Evolutionary conservation across 2,329 filamentous ascomycete genomes (phyloP).

Genomic region (Fusarium avenaceum): DNA sequence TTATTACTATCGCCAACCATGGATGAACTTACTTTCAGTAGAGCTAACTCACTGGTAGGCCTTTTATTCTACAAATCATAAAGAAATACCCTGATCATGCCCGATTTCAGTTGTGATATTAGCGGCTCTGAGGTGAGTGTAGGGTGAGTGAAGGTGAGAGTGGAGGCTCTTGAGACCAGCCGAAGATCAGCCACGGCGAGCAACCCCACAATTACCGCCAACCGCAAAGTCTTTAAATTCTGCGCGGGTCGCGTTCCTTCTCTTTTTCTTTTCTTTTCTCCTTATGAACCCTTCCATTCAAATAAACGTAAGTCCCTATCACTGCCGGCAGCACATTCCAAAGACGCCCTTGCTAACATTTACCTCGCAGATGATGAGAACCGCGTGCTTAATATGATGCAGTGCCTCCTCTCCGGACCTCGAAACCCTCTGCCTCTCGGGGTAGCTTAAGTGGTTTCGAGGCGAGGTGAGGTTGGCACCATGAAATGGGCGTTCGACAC

Average conservation of each 20-base stretch:
- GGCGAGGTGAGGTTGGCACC: slow-evolving; percentile 74
- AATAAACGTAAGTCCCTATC: slow-evolving; percentile 81
- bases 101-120: no score
- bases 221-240: slow-evolving; percentile 55
- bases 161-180: slow-evolving; percentile 12
- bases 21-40: no score
- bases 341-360: slow-evolving; percentile 49
- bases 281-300: slow-evolving; percentile 99
- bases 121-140: no score
- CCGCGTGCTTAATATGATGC: slow-evolving; percentile 94
- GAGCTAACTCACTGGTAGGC: no score
- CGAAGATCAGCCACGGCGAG: slow-evolving; percentile 48
- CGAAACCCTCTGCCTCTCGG: slow-evolving; percentile 85
- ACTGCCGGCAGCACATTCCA: background rate
- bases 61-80: no score
- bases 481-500: slow-evolving; percentile 99
- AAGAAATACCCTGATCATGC: no score
- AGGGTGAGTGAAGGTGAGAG: slow-evolving; percentile 4
- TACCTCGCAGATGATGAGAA: slow-evolving; percentile 94
- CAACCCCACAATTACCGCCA: slow-evolving; percentile 42
- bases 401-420: slow-evolving; percentile 73
- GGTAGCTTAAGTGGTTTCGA: slow-evolving; percentile 85
- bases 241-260: slow-evolving; percentile 47
- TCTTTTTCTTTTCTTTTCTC: slow-evolving; percentile 62
- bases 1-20: no score